Percentiles rank a stretch among this genome's conserved stretches.
These are phyloP conservation scores for Trametes polyzona DNA, from an alignment of 1,284 basidiomycete species.

Conservation along the genomic window DNA sequence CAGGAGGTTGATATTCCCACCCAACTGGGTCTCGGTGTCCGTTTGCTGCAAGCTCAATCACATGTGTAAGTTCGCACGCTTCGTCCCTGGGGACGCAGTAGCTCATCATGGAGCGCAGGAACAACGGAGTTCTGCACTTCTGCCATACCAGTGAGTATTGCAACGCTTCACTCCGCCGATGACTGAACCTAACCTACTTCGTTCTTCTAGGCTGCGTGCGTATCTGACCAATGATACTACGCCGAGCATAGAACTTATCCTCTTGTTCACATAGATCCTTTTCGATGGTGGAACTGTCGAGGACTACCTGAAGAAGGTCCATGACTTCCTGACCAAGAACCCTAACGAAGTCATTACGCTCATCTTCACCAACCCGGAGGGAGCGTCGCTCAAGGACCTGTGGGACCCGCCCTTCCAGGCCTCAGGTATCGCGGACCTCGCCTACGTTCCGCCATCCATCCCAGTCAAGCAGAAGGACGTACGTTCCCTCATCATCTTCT, in stretches of 20 bases:
- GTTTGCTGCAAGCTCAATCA: slow-evolving; percentile 75
- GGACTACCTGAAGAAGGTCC: slow-evolving; percentile 32
- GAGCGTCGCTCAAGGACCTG: slow-evolving; percentile 49
- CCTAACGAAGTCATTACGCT: slow-evolving; percentile 77
- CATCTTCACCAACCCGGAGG: slow-evolving; percentile 74
- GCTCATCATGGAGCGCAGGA: slow-evolving; percentile 19
- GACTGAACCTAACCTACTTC: background rate
- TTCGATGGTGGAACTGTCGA: slow-evolving; percentile 70
- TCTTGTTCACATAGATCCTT: slow-evolving; percentile 36
- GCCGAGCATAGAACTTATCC: slow-evolving; percentile 9
- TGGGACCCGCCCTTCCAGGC: slow-evolving; percentile 63
- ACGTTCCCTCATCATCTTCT: background rate
- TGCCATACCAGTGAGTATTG: slow-evolving; percentile 61
- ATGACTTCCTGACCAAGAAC: slow-evolving; percentile 65
- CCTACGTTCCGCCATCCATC: slow-evolving; percentile 62
- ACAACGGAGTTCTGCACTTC: slow-evolving; percentile 54
- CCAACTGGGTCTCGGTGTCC: slow-evolving; percentile 69
- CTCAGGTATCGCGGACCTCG: slow-evolving; percentile 57
- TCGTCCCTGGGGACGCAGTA: background rate
- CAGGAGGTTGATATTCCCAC: slow-evolving; percentile 61
- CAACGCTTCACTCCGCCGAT: background rate
- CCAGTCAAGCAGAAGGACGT: slow-evolving; percentile 50
- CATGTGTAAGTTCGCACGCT: slow-evolving; percentile 44
- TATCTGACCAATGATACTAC: background rate
- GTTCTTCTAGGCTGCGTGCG: slow-evolving; percentile 29